Base-by-base conservation (phyloP, 192 early-diverging fungal genomes). In the Mortierella hygrophila region DNA sequence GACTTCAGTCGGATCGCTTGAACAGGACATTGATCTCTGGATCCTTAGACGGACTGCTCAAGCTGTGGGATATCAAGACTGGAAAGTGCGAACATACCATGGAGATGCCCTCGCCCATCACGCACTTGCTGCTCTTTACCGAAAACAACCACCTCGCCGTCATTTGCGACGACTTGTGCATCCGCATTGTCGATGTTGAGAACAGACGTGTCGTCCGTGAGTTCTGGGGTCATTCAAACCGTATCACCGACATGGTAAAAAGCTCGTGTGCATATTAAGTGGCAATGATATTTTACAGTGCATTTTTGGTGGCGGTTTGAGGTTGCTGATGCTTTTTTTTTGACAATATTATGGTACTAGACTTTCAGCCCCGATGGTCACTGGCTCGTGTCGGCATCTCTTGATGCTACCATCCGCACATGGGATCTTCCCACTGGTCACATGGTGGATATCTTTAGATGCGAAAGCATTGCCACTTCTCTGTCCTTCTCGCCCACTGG, bases 341-440 rank as follows among this genome's bases (percentile, higher is more conserved):
- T 1, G 52, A 18, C 38, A 40, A 18, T 69, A 0, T 52, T 16
- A 40, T 16, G 6, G 55, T 38, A 16, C 63, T 76, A 96, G 94
- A 91, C 94, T 15, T 97, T 99, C 83, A 97, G 94, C 82, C 95
- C 95, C 20, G 98, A 99, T 88, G 96, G 95, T 68, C 93, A 98
- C 70, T 96, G 96, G 96, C 89, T 99, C 10, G 92, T 99, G 38
- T 95, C 96, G 5, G 75, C 91, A 13, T 94, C 95, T 21, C 89
- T 96, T 71, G 99, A 99, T 91, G 89, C 93, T 55, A 97, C 95
- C 8, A 91, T 99, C 60, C 93, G 97, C 73, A 97, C 97, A 2
- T 99, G 98, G 98, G 99, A 99, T 89, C 87, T 99, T 72, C 97
- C 98, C 11, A 95, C 96, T 1, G 97, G 97, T 10, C 91, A 96